These are phyloP conservation scores for Thermoascus crustaceus DNA, from an alignment of 2,329 filamentous ascomycete species.

Conservation along the genomic window DNA sequence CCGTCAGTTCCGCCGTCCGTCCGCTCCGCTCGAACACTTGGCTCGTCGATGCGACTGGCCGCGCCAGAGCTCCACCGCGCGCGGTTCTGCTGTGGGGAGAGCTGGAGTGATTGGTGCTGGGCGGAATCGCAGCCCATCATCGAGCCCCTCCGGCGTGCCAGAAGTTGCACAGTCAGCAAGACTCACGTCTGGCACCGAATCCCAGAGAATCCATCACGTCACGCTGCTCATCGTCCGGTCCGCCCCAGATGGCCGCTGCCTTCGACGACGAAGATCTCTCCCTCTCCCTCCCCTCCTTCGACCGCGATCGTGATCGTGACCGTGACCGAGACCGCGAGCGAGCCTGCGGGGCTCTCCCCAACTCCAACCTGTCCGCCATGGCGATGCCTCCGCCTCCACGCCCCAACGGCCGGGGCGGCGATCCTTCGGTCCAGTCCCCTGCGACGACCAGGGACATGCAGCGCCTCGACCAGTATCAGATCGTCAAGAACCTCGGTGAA, in stretches of 20 bases:
- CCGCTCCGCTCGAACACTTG: conserved; percentile 2
- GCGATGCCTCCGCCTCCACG: conserved; percentile 30
- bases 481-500: conserved; percentile 85
- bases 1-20: no score
- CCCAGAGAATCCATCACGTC: conserved; percentile 29
- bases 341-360: conserved; percentile 12
- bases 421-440: conserved; percentile 32
- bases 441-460: conserved; percentile 57
- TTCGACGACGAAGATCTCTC: conserved; percentile 79
- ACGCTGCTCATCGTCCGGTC: conserved; percentile 21
- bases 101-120: conserved; percentile 1
- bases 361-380: conserved; percentile 27
- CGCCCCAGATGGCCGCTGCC: conserved; percentile 31
- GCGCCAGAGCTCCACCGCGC: background rate
- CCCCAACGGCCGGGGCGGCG: conserved; percentile 24
- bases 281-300: conserved; percentile 52
- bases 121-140: conserved; percentile 1
- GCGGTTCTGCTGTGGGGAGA: conserved; percentile 1
- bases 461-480: conserved; percentile 84
- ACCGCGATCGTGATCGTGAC: conserved; percentile 18
- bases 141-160: background rate
- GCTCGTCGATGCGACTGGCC: background rate
- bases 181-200: conserved; percentile 6
- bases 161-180: conserved; percentile 16
- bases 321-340: conserved; percentile 15